Conservation (phyloP, 2,329 filamentous ascomycete genomes). For the Myriosclerotinia duriaeana region DNA sequence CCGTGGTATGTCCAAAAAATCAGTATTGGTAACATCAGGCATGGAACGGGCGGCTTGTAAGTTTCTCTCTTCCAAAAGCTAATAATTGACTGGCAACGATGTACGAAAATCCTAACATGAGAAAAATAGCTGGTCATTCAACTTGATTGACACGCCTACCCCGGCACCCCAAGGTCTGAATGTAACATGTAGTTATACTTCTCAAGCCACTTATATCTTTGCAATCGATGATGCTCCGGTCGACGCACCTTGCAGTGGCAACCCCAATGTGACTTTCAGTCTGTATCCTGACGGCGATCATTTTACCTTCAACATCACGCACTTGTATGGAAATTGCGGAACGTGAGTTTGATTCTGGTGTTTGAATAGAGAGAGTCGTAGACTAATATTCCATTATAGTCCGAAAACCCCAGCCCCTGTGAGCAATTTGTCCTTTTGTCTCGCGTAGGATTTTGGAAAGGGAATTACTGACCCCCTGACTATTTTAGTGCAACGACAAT, state of each 20-base stretch:
- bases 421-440: not conserved
- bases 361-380: not conserved
- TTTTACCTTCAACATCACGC: conserved; percentile 32
- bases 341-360: conserved; percentile 22
- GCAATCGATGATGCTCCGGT: conserved; percentile 26
- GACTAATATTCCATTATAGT: not conserved
- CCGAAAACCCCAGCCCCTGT: conserved; percentile 3
- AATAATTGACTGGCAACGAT: not conserved
- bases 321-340: conserved; percentile 28
- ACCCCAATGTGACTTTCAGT: conserved; percentile 31
- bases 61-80: not conserved
- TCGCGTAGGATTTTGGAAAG: not conserved
- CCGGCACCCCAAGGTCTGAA: conserved; percentile 30
- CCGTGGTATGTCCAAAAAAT: conserved; percentile 29
- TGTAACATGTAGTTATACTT: conserved; percentile 27
- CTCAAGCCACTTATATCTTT: conserved; percentile 23
- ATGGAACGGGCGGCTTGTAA: conserved; percentile 31
- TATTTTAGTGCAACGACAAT: conserved; percentile 28
- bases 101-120: not conserved
- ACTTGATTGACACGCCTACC: conserved; percentile 29
- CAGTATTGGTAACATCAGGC: conserved; percentile 27
- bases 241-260: conserved; percentile 25
- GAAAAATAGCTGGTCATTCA: conserved; percentile 28
- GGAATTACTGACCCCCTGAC: not conserved
- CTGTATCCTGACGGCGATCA: conserved; percentile 25